Conservation (phyloP, 306 rosid species). For the Carpinus fangiana region DNA sequence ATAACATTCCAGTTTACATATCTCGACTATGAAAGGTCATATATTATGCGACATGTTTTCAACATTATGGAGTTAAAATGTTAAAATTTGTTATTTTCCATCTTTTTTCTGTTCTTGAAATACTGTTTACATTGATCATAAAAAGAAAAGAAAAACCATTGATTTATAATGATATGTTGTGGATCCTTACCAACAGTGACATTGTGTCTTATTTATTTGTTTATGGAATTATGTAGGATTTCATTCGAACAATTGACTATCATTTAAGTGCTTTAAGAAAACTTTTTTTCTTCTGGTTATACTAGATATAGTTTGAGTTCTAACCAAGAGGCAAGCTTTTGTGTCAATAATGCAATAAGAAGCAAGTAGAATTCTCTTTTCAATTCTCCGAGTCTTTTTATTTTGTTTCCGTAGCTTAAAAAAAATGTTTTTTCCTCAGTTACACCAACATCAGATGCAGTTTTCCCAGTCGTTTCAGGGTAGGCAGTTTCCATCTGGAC, state of each 20-base stretch:
- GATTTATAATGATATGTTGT: not conserved
- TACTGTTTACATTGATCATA: too few relatives aligned
- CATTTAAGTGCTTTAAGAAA: not conserved
- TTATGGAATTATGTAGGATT: not conserved
- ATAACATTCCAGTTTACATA: too few relatives aligned
- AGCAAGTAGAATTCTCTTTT: slow-evolving; percentile 20
- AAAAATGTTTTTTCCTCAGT: slow-evolving; percentile 37
- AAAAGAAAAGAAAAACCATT: not conserved
- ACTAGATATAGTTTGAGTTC: not conserved
- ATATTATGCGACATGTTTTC: too few relatives aligned
- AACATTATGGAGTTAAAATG: too few relatives aligned
- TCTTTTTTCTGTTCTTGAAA: too few relatives aligned
- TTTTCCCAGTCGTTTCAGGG: slow-evolving; percentile 93
- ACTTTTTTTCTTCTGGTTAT: not conserved
- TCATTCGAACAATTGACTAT: not conserved
- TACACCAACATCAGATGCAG: slow-evolving; percentile 93
- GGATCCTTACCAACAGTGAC: too few relatives aligned
- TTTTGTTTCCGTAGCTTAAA: slow-evolving; percentile 26
- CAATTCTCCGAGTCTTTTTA: slow-evolving; percentile 1
- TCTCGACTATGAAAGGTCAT: too few relatives aligned
- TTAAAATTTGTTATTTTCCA: too few relatives aligned
- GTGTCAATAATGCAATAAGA: slow-evolving; percentile 10
- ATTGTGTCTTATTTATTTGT: too few relatives aligned
- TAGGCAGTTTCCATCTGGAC: slow-evolving; percentile 85
- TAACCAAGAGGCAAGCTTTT: not conserved